Evolutionary conservation across 2,329 filamentous ascomycete species (phyloP).

Genomic region (Myriangium duriaei): DNA sequence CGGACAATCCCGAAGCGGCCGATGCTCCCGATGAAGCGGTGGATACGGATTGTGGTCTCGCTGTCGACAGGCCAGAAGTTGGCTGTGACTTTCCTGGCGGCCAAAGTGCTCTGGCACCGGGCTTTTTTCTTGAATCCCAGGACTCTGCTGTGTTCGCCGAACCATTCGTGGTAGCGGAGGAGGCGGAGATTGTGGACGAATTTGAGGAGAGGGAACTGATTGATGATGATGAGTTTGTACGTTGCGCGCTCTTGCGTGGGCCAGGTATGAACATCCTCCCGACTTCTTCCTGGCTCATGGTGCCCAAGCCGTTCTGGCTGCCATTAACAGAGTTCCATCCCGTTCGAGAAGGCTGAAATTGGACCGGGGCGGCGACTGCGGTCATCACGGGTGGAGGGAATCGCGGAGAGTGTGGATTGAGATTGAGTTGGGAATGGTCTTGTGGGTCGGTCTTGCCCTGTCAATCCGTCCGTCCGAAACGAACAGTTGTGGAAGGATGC

Average conservation of each 20-base stretch:
- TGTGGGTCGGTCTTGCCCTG: slow-evolving; percentile 7
- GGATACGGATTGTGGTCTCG: slow-evolving; percentile 49
- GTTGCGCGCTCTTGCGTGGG: slow-evolving; percentile 75
- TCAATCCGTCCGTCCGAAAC: too few relatives aligned
- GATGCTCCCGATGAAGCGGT: slow-evolving; percentile 45
- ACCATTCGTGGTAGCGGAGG: slow-evolving; percentile 18
- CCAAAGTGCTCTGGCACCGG: slow-evolving; percentile 47
- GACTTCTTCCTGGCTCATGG: slow-evolving; percentile 73
- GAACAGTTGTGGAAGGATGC: too few relatives aligned
- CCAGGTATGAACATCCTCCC: slow-evolving; percentile 55
- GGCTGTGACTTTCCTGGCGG: slow-evolving; percentile 54
- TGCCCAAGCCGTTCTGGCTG: slow-evolving; percentile 48
- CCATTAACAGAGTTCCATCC: slow-evolving; percentile 49
- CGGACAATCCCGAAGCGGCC: slow-evolving; percentile 49
- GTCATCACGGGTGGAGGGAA: slow-evolving; percentile 39
- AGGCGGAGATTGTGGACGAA: slow-evolving; percentile 49
- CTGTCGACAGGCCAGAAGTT: slow-evolving; percentile 48
- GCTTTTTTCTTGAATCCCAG: slow-evolving; percentile 39
- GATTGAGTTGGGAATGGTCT: slow-evolving; percentile 4
- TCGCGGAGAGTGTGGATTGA: slow-evolving; percentile 13
- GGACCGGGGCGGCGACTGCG: slow-evolving; percentile 53
- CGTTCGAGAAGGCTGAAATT: slow-evolving; percentile 48
- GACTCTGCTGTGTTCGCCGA: slow-evolving; percentile 1
- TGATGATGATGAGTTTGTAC: slow-evolving; percentile 84
- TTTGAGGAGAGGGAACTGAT: slow-evolving; percentile 52